phyloP scores from a whole-genome alignment of 2,329 filamentous ascomycete genomes.

The Fusarium buharicum region DNA sequence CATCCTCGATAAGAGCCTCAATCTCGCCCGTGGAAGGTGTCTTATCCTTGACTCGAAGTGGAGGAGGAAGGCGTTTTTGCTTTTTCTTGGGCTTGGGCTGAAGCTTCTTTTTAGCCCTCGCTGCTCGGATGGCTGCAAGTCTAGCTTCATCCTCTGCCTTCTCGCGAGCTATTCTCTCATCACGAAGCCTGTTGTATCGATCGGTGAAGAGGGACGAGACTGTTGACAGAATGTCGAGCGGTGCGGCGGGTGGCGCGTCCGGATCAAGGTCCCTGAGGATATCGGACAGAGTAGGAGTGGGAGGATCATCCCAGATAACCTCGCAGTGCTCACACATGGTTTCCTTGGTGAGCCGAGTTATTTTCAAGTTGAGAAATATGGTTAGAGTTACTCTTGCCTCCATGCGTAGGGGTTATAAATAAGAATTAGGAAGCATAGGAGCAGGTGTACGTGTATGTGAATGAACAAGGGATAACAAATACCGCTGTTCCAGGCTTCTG shows the following conservation, averaged over 20 bases:
- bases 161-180: neutral
- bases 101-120: neutral
- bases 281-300: neutral
- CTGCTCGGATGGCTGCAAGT: neutral
- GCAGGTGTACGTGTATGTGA: neutral
- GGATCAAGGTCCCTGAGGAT: conserved; percentile 2
- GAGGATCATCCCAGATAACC: neutral
- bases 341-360: neutral
- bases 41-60: neutral
- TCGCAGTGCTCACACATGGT: neutral
- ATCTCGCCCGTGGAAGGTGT: conserved; percentile 17
- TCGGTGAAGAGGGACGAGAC: conserved; percentile 18
- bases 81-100: neutral
- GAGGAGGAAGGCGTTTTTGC: neutral
- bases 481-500: neutral
- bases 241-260: conserved; percentile 13
- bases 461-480: conserved; percentile 5
- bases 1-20: conserved; percentile 17
- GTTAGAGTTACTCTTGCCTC: neutral
- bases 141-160: conserved; percentile 3
- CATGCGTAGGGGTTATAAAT: conserved; percentile 8
- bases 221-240: conserved; percentile 22
- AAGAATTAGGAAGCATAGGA: neutral
- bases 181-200: neutral
- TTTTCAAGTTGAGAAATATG: neutral